These are phyloP conservation scores for Boletus huronensis DNA, from an alignment of 768 basidiomycete species.

Conservation along the genomic window DNA sequence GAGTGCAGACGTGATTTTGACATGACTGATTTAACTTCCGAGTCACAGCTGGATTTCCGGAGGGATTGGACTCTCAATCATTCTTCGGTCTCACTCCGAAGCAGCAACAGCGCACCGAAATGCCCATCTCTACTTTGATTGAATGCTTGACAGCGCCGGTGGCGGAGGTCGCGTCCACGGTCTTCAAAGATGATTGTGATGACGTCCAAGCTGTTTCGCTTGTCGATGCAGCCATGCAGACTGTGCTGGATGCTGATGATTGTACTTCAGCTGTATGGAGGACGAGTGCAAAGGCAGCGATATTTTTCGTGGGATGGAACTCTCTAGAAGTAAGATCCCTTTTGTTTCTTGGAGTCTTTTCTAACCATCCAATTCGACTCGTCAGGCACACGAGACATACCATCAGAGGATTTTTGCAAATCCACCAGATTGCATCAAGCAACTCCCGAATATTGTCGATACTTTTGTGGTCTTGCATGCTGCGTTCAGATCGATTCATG, in stretches of 20 bases:
- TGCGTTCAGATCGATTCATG: neutral
- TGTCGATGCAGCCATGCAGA: constrained; percentile 1
- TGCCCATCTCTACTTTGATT: neutral
- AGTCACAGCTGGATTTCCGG: neutral
- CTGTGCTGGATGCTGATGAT: neutral
- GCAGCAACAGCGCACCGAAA: neutral
- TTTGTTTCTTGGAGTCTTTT: neutral
- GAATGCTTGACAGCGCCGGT: constrained; percentile 1
- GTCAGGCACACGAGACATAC: neutral
- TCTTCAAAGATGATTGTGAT: neutral
- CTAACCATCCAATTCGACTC: neutral
- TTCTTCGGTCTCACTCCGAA: neutral
- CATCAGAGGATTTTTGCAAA: neutral
- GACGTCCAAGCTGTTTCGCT: neutral
- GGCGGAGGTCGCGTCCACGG: neutral
- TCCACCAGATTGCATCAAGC: constrained; percentile 1
- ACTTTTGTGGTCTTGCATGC: neutral
- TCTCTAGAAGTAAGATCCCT: neutral
- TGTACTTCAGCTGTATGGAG: neutral
- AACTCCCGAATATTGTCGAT: neutral
- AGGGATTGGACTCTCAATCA: neutral
- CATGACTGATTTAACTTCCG: neutral
- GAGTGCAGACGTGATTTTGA: neutral
- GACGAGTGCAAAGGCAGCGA: neutral
- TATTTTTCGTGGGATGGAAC: neutral